A percentile compares a stretch with the other conserved stretches of the same genome.
phyloP scores from a whole-genome alignment of 2,329 filamentous ascomycete species.

The Hymenoscyphus fructigenus region DNA sequence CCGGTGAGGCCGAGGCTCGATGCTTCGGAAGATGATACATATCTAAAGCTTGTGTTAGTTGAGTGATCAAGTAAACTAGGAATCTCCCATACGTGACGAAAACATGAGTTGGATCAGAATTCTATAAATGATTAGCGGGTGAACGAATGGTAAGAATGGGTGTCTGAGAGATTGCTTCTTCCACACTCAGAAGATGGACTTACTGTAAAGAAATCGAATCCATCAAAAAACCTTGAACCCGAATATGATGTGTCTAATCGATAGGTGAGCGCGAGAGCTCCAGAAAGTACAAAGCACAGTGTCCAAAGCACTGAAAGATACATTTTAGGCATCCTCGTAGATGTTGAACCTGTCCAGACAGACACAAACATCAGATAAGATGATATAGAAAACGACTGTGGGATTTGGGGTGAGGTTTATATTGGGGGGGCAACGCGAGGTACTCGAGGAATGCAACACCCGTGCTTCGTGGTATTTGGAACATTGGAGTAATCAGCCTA shows the following conservation, averaged over 20 bases:
- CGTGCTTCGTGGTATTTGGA: background rate
- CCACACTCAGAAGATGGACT: background rate
- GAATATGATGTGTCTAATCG: constrained; percentile 22
- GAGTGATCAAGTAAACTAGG: constrained; percentile 46
- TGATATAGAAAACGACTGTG: background rate
- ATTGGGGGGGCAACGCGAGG: constrained; percentile 1
- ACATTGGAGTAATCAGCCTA: background rate
- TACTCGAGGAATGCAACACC: constrained; percentile 9
- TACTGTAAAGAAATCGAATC: constrained; percentile 53
- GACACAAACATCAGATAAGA: background rate
- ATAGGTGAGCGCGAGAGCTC: constrained; percentile 12
- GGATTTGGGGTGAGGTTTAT: background rate
- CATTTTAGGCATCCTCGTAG: background rate
- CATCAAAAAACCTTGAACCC: constrained; percentile 40
- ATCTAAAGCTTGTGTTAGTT: constrained; percentile 53
- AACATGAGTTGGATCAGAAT: constrained; percentile 63
- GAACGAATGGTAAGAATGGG: background rate
- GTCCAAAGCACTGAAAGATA: background rate
- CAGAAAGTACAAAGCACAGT: constrained; percentile 7
- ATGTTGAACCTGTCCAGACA: constrained; percentile 1
- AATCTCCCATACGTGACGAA: constrained; percentile 61
- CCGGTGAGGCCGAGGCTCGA: constrained; percentile 43
- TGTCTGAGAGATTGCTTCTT: too few species aligned
- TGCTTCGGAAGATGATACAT: constrained; percentile 40
- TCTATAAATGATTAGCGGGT: constrained; percentile 2